Evolutionary conservation across 805 yeast species (phyloP).

Genomic region (Monosporozyma servazzii): DNA sequence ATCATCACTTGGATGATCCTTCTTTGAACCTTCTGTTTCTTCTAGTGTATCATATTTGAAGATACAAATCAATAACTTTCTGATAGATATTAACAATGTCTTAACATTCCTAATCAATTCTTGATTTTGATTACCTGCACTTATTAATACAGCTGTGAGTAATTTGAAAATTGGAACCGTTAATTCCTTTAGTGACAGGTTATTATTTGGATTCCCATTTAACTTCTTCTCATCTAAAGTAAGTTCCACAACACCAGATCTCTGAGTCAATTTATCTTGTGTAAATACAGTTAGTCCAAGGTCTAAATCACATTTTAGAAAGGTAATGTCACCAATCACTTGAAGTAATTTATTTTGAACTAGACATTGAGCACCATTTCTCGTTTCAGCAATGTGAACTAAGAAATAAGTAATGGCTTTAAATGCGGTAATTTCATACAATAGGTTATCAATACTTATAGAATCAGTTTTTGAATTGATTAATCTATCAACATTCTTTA

Average conservation of each 20-base stretch:
- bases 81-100: conserved; percentile 42
- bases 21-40: conserved; percentile 36
- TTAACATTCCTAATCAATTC: conserved; percentile 46
- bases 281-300: conserved; percentile 52
- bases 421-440: conserved; percentile 71
- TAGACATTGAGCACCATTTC: conserved; percentile 67
- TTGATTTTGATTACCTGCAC: conserved; percentile 70
- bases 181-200: conserved; percentile 54
- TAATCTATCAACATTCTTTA: conserved; percentile 61
- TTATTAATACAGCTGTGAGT: conserved; percentile 53
- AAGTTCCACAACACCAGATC: conserved; percentile 32
- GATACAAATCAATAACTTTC: conserved; percentile 50
- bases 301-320: conserved; percentile 68
- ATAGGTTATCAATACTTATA: conserved; percentile 42
- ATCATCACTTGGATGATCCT: conserved; percentile 30
- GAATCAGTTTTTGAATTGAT: conserved; percentile 33
- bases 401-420: conserved; percentile 62
- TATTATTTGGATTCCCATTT: conserved; percentile 24
- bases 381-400: conserved; percentile 64
- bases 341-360: conserved; percentile 67
- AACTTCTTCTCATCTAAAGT: conserved; percentile 9
- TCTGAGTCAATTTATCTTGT: conserved; percentile 28
- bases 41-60: conserved; percentile 31
- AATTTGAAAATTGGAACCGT: conserved; percentile 69
- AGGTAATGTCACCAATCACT: conserved; percentile 44